A percentile compares a stretch with the other conserved stretches of the same genome.
phyloP scores from a whole-genome alignment of 2,329 filamentous ascomycete species.

The Cercospora sesami region DNA sequence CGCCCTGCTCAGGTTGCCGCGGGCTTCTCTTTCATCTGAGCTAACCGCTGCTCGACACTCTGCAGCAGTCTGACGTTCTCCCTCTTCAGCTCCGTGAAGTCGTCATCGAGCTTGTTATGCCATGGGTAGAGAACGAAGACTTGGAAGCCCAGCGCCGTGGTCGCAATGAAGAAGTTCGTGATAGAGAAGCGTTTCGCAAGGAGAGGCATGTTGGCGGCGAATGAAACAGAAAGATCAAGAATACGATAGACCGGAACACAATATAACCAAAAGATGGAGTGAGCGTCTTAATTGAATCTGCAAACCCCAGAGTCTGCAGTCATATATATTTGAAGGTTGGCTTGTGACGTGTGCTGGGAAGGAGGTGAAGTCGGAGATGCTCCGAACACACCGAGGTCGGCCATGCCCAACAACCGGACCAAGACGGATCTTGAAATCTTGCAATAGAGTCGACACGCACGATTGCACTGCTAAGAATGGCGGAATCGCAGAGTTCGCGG shows the following conservation, averaged over 20 bases:
- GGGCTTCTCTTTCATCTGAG: constrained; percentile 4
- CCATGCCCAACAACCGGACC: background rate
- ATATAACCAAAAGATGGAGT: background rate
- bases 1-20: background rate
- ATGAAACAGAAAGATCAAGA: background rate
- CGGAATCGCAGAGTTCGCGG: background rate
- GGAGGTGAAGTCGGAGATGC: constrained; percentile 13
- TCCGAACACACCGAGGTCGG: constrained; percentile 2
- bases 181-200: constrained; percentile 28
- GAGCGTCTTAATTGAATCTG: background rate
- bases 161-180: constrained; percentile 31
- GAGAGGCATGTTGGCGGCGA: constrained; percentile 23
- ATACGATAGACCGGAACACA: background rate
- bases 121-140: constrained; percentile 33
- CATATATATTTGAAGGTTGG: background rate
- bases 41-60: constrained; percentile 9
- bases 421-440: background rate
- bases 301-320: background rate
- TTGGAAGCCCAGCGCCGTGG: constrained; percentile 30
- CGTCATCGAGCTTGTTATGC: constrained; percentile 31
- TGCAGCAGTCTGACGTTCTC: constrained; percentile 27
- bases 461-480: background rate
- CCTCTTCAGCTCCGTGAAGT: constrained; percentile 27
- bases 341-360: background rate
- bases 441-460: background rate